These are phyloP conservation scores for Dryadomyces quercivorus DNA, from an alignment of 2,329 filamentous ascomycete genomes.

Conservation along the genomic window DNA sequence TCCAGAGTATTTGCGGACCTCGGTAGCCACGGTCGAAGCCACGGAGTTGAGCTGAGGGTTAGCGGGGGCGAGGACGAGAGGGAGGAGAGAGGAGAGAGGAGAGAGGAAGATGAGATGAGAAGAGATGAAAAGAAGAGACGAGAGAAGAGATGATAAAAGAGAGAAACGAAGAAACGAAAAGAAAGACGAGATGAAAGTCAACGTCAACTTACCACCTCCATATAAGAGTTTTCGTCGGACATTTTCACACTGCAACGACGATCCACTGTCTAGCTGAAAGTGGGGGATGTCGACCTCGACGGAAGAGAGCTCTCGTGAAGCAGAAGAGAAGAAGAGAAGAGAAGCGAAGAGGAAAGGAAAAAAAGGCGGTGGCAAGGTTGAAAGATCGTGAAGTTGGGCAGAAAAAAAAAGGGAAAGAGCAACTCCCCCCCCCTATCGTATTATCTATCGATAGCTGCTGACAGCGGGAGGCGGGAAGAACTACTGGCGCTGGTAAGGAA, in stretches of 20 bases:
- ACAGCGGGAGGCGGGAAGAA: not conserved
- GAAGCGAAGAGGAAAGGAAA: not conserved
- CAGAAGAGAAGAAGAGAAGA: not conserved
- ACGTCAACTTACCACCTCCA: not conserved
- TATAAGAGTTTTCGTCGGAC: not conserved
- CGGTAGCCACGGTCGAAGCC: slow-evolving; percentile 41
- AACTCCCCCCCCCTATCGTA: not conserved
- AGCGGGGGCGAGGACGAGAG: not conserved
- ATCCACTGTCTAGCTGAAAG: not conserved
- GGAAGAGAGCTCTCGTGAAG: not conserved
- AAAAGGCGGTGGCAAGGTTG: slow-evolving; percentile 3
- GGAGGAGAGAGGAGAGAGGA: not conserved
- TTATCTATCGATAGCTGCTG: not conserved
- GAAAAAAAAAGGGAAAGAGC: slow-evolving; percentile 1
- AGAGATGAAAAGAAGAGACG: not conserved
- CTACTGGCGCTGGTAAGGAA: no score
- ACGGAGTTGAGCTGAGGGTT: slow-evolving; percentile 35
- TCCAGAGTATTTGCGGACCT: slow-evolving; percentile 58
- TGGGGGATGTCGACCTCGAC: no score
- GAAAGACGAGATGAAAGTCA: not conserved
- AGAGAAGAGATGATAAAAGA: not conserved
- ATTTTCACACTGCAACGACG: not conserved
- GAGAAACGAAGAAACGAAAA: not conserved
- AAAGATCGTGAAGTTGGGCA: not conserved
- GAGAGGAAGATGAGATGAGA: not conserved